Evolutionary conservation across 208 protist genomes (phyloP).

Genomic region (Blastocrithidia nonstop): DNA sequence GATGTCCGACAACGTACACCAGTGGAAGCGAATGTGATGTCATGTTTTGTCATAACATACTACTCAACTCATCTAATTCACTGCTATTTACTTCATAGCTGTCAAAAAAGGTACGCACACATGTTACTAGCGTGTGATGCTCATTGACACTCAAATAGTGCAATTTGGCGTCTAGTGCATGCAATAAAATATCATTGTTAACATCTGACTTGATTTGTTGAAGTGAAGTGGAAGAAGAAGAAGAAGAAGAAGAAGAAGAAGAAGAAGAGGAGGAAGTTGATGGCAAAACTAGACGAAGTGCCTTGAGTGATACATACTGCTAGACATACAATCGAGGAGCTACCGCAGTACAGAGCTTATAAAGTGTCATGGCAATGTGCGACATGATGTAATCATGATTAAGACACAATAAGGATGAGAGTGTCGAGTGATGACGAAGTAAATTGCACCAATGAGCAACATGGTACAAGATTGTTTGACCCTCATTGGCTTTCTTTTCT

Average conservation of each 20-base stretch:
- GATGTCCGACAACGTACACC: slow-evolving; percentile 23
- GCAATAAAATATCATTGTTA: too few relatives aligned
- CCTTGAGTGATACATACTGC: slow-evolving; percentile 63
- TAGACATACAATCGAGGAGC: slow-evolving; percentile 46
- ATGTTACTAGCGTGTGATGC: slow-evolving; percentile 16
- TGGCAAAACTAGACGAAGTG: slow-evolving; percentile 45
- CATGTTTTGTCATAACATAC: slow-evolving; percentile 12
- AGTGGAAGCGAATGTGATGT: slow-evolving; percentile 12
- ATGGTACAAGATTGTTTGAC: slow-evolving; percentile 9
- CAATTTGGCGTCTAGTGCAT: slow-evolving; percentile 30
- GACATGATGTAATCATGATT: slow-evolving; percentile 8
- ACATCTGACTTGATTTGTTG: too few relatives aligned
- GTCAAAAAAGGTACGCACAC: slow-evolving; percentile 18
- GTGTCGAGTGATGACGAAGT: slow-evolving; percentile 9
- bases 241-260: too few relatives aligned
- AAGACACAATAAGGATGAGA: slow-evolving; percentile 19
- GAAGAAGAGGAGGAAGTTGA: too few relatives aligned
- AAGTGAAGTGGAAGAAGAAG: too few relatives aligned
- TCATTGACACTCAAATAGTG: slow-evolving; percentile 29
- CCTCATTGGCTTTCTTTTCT: slow-evolving; percentile 8
- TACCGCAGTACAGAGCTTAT: slow-evolving; percentile 26
- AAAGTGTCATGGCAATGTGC: slow-evolving; percentile 11
- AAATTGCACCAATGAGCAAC: slow-evolving; percentile 21
- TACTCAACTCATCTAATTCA: slow-evolving; percentile 22
- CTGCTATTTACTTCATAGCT: slow-evolving; percentile 19